phyloP scores from a whole-genome alignment of 129 eudicot species.

The Ambrosia artemisiifolia region DNA sequence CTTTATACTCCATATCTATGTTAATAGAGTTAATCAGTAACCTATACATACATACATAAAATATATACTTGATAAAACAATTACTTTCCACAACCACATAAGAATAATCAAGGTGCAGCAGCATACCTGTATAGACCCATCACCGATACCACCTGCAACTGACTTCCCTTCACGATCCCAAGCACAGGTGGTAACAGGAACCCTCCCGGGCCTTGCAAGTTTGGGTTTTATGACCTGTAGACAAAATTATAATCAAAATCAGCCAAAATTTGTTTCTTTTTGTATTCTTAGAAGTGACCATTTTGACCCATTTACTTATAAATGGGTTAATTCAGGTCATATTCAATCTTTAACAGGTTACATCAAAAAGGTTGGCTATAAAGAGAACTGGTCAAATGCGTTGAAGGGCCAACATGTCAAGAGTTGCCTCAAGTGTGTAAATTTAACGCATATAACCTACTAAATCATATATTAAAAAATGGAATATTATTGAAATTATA shows the following conservation, averaged over 20 bases:
- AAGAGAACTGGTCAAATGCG: neutral
- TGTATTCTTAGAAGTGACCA: neutral
- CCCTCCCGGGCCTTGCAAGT: slow-evolving; percentile 91
- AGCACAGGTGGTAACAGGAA: slow-evolving; percentile 90
- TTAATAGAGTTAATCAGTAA: neutral
- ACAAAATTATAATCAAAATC: slow-evolving; percentile 11
- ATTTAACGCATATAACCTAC: neutral
- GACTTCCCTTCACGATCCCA: slow-evolving; percentile 97
- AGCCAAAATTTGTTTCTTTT: neutral
- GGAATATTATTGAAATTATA: neutral
- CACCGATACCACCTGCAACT: slow-evolving; percentile 92
- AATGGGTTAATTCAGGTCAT: neutral
- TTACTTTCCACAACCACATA: neutral
- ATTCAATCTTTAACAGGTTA: neutral
- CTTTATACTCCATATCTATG: slow-evolving; percentile 81
- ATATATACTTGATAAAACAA: neutral
- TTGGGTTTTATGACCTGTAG: slow-evolving; percentile 92
- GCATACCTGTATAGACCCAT: slow-evolving; percentile 94
- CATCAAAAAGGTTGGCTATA: neutral
- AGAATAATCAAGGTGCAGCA: slow-evolving; percentile 1
- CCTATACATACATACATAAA: neutral
- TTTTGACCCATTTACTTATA: neutral
- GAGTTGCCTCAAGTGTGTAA: neutral
- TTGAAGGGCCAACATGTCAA: neutral
- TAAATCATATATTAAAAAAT: neutral